Evolutionary conservation across 1,284 basidiomycete genomes (phyloP), one percentile per base, ranked within the genome.

Genomic region (Apiotrichum laibachii): DNA sequence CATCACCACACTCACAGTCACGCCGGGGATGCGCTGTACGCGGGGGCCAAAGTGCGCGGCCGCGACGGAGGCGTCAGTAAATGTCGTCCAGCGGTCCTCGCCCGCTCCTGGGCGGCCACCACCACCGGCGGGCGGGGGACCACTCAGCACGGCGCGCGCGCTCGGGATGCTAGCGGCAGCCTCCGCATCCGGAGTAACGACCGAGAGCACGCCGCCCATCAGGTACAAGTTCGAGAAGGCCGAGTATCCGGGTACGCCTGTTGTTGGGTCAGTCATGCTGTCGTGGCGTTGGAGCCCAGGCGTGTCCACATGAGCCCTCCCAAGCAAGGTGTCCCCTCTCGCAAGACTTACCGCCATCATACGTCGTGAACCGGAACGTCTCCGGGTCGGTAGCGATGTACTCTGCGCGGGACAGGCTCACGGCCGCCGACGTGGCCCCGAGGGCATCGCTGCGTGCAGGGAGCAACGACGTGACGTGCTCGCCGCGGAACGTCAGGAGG

Each of bases 211-310:
- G 0, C 67, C 66, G 43, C 60, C 62, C 9, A 58, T 55, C 16
- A 75, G 62, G 51, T 72, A 75, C 15, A 75, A 53, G 55, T 75
- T 69, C 5, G 69, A 68, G 61, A 70, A 71, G 34, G 70, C 67
- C 15, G 66, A 61, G 60, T 72, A 75, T 19, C 72, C 72, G 5
- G 65, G 54, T 22, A 66, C 34, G 21, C 71, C 72, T 72, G 57
- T 21, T 4, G 4, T 56, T 55, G 52, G 57, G 53, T 16, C n/a
- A n/a, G n/a, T 49, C 15, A 13, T 19, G 16, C n/a, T 43, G 7
- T 16, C 5, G 15, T 37, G 4, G 3, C 37, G 15, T 35, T 35
- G n/a, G 43, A 1, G n/a, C 8, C 11, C 37, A 11, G 13, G 19
- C 13, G 13, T 5, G 21, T 46, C 44, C 44, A 46, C n/a, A 19